Percentiles rank a stretch among this genome's conserved stretches.
Evolutionary conservation across 2,329 filamentous ascomycete genomes (phyloP).

Genomic region (Alternaria brassicae): DNA sequence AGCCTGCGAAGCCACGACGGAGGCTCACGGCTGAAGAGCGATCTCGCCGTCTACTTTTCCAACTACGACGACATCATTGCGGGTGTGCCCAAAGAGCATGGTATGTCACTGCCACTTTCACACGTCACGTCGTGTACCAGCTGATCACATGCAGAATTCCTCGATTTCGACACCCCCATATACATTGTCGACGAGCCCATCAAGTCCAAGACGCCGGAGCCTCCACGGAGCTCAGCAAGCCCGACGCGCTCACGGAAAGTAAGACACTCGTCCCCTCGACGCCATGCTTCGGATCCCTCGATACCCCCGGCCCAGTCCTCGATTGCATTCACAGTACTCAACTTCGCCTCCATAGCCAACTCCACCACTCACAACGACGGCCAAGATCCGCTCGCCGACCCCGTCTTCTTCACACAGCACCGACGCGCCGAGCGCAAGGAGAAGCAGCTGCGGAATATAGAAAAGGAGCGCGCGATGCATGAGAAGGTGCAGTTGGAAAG

Average conservation of each 20-base stretch:
- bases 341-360: constrained; percentile 51
- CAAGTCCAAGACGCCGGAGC: constrained; percentile 35
- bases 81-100: constrained; percentile 78
- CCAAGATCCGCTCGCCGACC: constrained; percentile 64
- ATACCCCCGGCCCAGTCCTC: constrained; percentile 35
- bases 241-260: constrained; percentile 38
- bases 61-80: constrained; percentile 95
- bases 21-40: constrained; percentile 85
- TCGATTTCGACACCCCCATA: constrained; percentile 76
- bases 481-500: constrained; percentile 71
- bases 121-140: constrained; percentile 5
- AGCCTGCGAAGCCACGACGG: constrained; percentile 86
- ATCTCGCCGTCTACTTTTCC: constrained; percentile 87
- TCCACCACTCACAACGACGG: constrained; percentile 42
- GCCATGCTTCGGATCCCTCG: constrained; percentile 20
- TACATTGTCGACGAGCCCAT: constrained; percentile 68
- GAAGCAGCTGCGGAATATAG: constrained; percentile 72
- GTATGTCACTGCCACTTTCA: constrained; percentile 57
- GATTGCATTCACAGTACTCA: constrained; percentile 49
- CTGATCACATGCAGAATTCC: constrained; percentile 64
- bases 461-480: constrained; percentile 70
- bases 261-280: constrained; percentile 26
- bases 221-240: constrained; percentile 31
- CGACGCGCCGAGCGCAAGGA: constrained; percentile 69
- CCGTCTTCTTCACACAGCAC: constrained; percentile 65